These are phyloP conservation scores for Nigrospora sphaerica DNA, from an alignment of 2,329 filamentous ascomycete genomes.

Conservation along the genomic window DNA sequence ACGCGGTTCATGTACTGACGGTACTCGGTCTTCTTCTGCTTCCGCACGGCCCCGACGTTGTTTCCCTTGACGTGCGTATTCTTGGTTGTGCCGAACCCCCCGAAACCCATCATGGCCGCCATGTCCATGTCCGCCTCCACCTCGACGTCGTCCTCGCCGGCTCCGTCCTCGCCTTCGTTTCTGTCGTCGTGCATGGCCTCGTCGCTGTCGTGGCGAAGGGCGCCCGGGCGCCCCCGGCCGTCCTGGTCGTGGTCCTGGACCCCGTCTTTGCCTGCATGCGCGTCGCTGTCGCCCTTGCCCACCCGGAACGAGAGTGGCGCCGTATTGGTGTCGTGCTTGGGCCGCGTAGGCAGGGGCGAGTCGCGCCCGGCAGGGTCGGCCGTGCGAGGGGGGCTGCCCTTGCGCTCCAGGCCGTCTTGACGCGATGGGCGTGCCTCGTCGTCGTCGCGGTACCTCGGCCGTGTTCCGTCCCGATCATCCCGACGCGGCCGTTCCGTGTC, in stretches of 20 bases:
- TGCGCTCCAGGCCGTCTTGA: constrained; percentile 11
- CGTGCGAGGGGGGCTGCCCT: constrained; percentile 8
- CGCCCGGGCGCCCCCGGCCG: constrained; percentile 7
- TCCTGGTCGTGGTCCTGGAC: constrained; percentile 17
- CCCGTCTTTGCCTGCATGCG: constrained; percentile 8
- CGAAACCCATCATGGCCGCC: constrained; percentile 85
- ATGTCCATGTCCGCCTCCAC: constrained; percentile 69
- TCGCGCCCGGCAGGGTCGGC: constrained; percentile 6
- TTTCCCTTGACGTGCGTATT: constrained; percentile 85
- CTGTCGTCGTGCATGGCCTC: constrained; percentile 22
- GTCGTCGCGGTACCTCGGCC: constrained; percentile 12
- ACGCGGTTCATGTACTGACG: constrained; percentile 93
- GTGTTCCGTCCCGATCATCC: constrained; percentile 11
- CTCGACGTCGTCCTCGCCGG: constrained; percentile 44
- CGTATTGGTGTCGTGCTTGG: constrained; percentile 13
- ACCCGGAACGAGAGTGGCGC: constrained; percentile 28
- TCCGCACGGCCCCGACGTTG: constrained; percentile 71
- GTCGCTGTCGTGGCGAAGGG: constrained; percentile 6
- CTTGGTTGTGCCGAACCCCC: constrained; percentile 79
- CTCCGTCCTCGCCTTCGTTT: constrained; percentile 33
- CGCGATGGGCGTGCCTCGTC: constrained; percentile 6
- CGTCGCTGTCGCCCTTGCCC: constrained; percentile 24
- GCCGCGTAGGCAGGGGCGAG: constrained; percentile 21
- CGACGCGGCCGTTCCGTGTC: constrained; percentile 4
- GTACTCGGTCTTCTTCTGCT: constrained; percentile 92